Percentiles rank a stretch among this genome's conserved stretches.
Conservation (phyloP, 495 filamentous ascomycete genomes). For the Aspergillus nidulans region DNA sequence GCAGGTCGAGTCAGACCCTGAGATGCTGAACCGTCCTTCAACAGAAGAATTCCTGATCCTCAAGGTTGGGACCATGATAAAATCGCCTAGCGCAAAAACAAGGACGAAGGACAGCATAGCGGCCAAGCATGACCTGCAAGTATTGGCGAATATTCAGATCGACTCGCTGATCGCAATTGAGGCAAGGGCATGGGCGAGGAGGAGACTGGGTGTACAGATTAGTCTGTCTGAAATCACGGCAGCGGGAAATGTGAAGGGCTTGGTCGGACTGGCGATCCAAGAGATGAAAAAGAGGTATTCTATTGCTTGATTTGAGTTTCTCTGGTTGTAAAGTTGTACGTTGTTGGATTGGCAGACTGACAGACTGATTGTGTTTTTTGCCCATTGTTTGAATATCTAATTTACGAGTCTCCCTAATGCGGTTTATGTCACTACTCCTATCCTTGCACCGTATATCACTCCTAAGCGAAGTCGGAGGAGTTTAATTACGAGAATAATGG, state of each 20-base stretch:
- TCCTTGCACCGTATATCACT: too few relatives aligned
- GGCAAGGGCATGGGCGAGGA: constrained; percentile 3
- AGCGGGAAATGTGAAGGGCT: constrained; percentile 1
- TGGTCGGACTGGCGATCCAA: not conserved
- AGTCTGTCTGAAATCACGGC: not conserved
- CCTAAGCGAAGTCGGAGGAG: too few relatives aligned
- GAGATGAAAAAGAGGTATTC: constrained; percentile 1
- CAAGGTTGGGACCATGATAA: not conserved
- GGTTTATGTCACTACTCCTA: too few relatives aligned
- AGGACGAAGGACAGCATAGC: not conserved
- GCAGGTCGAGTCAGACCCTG: not conserved
- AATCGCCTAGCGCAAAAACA: not conserved
- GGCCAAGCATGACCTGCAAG: not conserved
- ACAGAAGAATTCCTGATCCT: not conserved
- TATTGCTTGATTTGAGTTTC: not conserved
- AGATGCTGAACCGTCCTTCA: not conserved
- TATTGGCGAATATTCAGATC: not conserved
- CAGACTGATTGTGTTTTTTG: not conserved
- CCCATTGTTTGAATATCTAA: too few relatives aligned
- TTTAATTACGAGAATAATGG: too few relatives aligned
- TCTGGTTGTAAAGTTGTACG: too few relatives aligned
- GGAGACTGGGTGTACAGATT: not conserved
- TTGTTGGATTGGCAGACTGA: too few relatives aligned
- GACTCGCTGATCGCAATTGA: constrained; percentile 4
- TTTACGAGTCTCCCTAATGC: too few relatives aligned